Evolutionary conservation across 257 asterid species (phyloP), one percentile per base, ranked within the genome.

Genomic region (Lycium barbarum): DNA sequence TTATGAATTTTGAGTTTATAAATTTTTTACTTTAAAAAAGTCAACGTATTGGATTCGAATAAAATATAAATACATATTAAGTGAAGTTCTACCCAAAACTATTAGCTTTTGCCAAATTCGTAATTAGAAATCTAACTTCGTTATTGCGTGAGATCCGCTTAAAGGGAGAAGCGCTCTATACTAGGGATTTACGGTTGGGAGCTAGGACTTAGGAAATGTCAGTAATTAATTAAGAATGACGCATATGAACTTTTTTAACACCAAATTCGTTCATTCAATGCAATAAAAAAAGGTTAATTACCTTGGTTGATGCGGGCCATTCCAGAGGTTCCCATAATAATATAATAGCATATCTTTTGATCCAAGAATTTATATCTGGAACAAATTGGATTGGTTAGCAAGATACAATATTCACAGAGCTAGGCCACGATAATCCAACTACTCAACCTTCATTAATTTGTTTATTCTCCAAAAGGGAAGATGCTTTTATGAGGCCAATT

Each of bases 321-420:
- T 33, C n/a, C 73, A 63, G 71, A 63, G 10, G 71, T 63, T 22
- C 10, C 65, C 40, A 58, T 26, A 65, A 65, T 12, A 26, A 65
- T 66, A 12, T 35, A 35, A 5, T 33, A 36, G 13, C 1, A 14
- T 36, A 68, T 68, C 49, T 76, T 14, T 22, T 12, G 33, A 26
- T 51, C 63, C 62, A 12, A 51, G 26, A 18, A 26, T 22, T 14
- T 26, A 76, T 51, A 7, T 8, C 49, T 78, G 43, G 82, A 78
- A 78, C 17, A 33, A 78, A 78, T 53, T 53, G 82, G 82, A 76
- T 76, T 53, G 65, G 65, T 78, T 78, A 26, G 49, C 26, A 8
- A 78, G 17, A 53, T 26, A 78, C 26, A 78, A 78, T 7, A 53
- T 22, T 76, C 47, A 76, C 63, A 20, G 13, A 12, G 17, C 33